A percentile compares a stretch with the other conserved stretches of the same genome.
These are phyloP conservation scores for Penicillium chermesinum DNA, from an alignment of 495 filamentous ascomycete genomes.

Conservation along the genomic window DNA sequence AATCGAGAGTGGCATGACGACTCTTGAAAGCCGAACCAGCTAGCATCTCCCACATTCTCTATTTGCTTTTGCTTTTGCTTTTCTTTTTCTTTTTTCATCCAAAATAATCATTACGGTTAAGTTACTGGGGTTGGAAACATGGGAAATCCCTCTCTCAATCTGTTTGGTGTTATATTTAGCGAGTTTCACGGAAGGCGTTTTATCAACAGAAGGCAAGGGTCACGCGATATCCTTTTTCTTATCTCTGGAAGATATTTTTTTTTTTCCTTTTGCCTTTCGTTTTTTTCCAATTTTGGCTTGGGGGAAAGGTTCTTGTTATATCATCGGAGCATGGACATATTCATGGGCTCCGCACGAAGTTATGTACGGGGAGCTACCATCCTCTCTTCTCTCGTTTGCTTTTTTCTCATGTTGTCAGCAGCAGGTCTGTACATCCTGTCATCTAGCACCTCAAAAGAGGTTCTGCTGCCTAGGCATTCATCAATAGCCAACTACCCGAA, in stretches of 20 bases:
- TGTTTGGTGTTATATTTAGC: conserved; percentile 15
- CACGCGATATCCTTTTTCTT: conserved; percentile 5
- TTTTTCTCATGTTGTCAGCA: conserved; percentile 9
- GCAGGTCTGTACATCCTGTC: conserved; percentile 20
- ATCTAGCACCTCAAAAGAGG: conserved; percentile 11
- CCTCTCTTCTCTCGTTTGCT: conserved; percentile 2
- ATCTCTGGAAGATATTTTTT: conserved; percentile 2
- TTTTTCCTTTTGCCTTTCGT: conserved; percentile 4
- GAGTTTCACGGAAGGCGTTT: conserved; percentile 27
- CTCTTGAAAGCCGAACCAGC: not conserved
- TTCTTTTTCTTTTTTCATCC: conserved; percentile 16
- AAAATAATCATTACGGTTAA: not conserved
- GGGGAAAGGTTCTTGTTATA: not conserved
- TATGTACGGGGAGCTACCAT: conserved; percentile 9
- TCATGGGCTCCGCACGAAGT: conserved; percentile 12
- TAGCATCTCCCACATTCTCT: not conserved
- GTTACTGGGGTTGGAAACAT: conserved; percentile 2
- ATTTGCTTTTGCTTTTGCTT: conserved; percentile 2
- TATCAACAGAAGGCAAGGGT: conserved; percentile 6
- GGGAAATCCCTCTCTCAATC: not conserved
- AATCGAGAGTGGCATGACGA: conserved; percentile 16
- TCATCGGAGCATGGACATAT: not conserved
- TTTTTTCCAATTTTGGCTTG: not conserved
- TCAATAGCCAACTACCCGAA: not conserved
- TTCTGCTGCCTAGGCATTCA: conserved; percentile 8